Conservation (phyloP, 2,329 filamentous ascomycete genomes). For the Myriosclerotinia duriaeana region DNA sequence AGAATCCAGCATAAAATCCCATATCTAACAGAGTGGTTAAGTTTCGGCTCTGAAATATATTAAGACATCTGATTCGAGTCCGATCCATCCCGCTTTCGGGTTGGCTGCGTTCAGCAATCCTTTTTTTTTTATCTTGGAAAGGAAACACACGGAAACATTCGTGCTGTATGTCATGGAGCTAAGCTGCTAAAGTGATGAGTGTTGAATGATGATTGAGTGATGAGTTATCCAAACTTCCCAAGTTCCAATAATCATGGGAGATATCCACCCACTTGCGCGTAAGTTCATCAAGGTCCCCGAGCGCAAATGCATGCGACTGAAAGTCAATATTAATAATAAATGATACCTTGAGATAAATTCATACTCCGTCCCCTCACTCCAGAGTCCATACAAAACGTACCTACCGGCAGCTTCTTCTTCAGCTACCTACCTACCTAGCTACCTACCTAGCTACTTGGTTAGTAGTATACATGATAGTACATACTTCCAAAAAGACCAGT, state of each 20-base stretch:
- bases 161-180: neutral
- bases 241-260: slow-evolving; percentile 8
- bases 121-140: slow-evolving; percentile 2
- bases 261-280: slow-evolving; percentile 16
- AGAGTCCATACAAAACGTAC: neutral
- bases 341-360: slow-evolving; percentile 5
- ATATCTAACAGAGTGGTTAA: slow-evolving; percentile 17
- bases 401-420: slow-evolving; percentile 20
- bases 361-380: slow-evolving; percentile 2
- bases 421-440: too few species aligned
- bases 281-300: slow-evolving; percentile 29
- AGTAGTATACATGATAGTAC: too few species aligned
- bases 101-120: slow-evolving; percentile 6
- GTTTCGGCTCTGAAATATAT: slow-evolving; percentile 19
- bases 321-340: slow-evolving; percentile 26
- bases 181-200: neutral
- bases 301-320: slow-evolving; percentile 31
- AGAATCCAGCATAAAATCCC: neutral
- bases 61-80: slow-evolving; percentile 19
- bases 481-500: slow-evolving; percentile 21
- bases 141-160: slow-evolving; percentile 2
- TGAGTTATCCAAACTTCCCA: neutral
- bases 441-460: too few species aligned
- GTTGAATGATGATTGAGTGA: neutral
- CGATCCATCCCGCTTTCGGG: slow-evolving; percentile 21